Evolutionary conservation across 371 early-diverging fungal species (phyloP).

Genomic region (Circinella umbellata): DNA sequence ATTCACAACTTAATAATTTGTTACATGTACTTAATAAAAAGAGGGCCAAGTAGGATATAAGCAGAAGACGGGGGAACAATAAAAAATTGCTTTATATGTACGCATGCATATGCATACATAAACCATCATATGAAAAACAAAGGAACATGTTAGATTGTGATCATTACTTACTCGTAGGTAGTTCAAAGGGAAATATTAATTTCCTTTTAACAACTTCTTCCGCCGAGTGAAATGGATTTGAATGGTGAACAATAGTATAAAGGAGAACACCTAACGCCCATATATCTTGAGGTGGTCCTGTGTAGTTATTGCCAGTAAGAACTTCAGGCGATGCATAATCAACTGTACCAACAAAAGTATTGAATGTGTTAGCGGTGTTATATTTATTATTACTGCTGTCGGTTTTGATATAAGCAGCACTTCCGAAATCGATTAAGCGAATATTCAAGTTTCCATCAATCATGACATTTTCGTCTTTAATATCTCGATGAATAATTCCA

Average conservation of each 20-base stretch:
- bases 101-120: background rate
- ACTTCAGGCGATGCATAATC: conserved; percentile 76
- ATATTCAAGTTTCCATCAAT: conserved; percentile 55
- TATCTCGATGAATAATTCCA: conserved; percentile 76
- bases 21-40: no score
- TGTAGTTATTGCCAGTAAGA: conserved; percentile 62
- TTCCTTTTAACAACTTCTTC: conserved; percentile 62
- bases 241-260: conserved; percentile 74
- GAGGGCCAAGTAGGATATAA: no score
- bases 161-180: conserved; percentile 24
- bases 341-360: conserved; percentile 73
- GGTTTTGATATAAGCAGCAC: conserved; percentile 61
- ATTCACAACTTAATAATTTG: no score
- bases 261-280: conserved; percentile 83
- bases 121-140: conserved; percentile 17
- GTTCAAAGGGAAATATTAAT: conserved; percentile 49
- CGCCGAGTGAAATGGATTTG: conserved; percentile 70
- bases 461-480: conserved; percentile 76
- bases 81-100: no score
- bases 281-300: conserved; percentile 76
- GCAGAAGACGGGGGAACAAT: no score
- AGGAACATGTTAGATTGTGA: conserved; percentile 29
- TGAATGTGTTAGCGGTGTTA: conserved; percentile 31
- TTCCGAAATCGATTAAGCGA: conserved; percentile 74
- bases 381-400: conserved; percentile 32